Base-by-base conservation (phyloP, 331 rosid genomes). In the Ulmus americana region DNA sequence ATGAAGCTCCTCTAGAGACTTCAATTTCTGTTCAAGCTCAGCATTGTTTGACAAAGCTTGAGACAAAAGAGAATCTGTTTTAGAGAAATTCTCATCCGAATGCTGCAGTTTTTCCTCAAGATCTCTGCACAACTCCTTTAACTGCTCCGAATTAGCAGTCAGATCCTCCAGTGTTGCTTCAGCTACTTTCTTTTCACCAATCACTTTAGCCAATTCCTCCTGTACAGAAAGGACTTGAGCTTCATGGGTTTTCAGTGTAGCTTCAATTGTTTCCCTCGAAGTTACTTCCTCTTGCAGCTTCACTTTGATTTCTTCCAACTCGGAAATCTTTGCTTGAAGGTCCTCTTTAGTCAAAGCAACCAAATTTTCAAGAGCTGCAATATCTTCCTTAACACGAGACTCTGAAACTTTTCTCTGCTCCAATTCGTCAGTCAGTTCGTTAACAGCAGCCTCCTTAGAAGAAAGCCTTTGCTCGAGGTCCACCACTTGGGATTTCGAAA, bases 21-120 rank as follows among this genome's bases (percentile, higher is more conserved):
- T 89, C 79, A 89, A 64, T 77, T 82, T 92, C 83, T 76, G 75
- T 67, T 89, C 98, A 55, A 89, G 91, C 78, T 94, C 97, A 1
- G 77, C 67, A 57, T 74, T 86, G 75, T 77, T 87, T 12, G 86
- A 80, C 80, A 92, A 74, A 55, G 86, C 86, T 69, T 86, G 75
- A 45, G 95, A 77, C 72, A 92, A 72, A 55, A 86, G 96, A 67
- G 89, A 67, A 77, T 92, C 95, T 14, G 77, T 62, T 76, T 77
- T 79, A 6, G 53, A 64, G 14, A 87, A 83, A 56, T 76, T 90
- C 71, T 87, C 90, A 1, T 74, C 84, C 0, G 90, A 84, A 68
- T 63, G 63, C 81, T 79, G 81, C 53, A 94, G 76, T 69, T 82
- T 87, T 57, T 69, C 95, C 80, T 87, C 91, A 18, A 89, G 81